These are phyloP conservation scores for Rhazya stricta DNA, from an alignment of 257 asterid species.

Conservation along the genomic window DNA sequence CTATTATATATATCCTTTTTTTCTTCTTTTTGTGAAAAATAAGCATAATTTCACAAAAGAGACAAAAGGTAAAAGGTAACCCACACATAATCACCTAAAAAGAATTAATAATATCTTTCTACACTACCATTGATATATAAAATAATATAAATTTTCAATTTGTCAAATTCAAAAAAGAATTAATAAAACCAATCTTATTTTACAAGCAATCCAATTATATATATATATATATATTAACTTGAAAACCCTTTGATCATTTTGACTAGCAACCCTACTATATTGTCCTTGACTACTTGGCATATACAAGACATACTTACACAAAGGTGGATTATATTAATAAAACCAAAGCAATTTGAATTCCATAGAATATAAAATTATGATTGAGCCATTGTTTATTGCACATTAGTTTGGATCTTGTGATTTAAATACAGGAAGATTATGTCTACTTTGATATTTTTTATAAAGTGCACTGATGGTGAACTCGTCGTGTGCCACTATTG, in stretches of 20 bases:
- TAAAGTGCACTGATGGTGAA: constrained; percentile 24
- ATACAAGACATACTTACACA: neutral
- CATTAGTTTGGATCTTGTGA: constrained; percentile 53
- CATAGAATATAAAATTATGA: constrained; percentile 12
- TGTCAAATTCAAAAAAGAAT: neutral
- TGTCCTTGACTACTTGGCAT: neutral
- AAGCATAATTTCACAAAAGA: too few relatives aligned
- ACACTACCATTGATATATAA: too few relatives aligned
- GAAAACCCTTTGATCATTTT: neutral
- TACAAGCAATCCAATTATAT: neutral
- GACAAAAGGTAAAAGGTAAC: too few relatives aligned
- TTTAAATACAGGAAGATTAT: constrained; percentile 20
- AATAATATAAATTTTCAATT: neutral
- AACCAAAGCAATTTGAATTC: constrained; percentile 17
- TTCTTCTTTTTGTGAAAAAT: too few relatives aligned
- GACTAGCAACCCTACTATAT: neutral
- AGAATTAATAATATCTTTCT: too few relatives aligned
- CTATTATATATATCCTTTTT: too few relatives aligned
- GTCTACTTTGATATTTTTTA: neutral
- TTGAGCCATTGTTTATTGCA: constrained; percentile 26
- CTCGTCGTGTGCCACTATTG: constrained; percentile 57
- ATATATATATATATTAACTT: neutral
- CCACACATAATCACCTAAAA: too few relatives aligned
- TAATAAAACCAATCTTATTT: neutral
- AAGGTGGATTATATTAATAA: constrained; percentile 14